Conservation (phyloP, 768 basidiomycete species). For the Suillus discolor region DNA sequence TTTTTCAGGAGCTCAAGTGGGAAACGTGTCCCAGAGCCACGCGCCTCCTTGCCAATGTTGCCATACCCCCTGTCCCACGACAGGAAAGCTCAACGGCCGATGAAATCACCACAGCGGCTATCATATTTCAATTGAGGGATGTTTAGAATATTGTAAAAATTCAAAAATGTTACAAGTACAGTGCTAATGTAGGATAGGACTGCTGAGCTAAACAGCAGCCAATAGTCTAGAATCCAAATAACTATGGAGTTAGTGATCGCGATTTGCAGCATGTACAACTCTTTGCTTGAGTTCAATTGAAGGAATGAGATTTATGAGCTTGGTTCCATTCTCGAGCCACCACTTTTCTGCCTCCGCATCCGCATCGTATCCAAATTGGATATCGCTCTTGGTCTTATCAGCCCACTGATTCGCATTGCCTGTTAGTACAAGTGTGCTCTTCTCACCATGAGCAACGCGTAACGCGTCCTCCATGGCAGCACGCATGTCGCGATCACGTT, state of each 20-base stretch:
- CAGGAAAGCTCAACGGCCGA: no score
- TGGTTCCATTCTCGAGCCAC: constrained; percentile 42
- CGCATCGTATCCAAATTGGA: constrained; percentile 57
- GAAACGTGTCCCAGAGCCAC: no score
- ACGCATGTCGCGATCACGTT: constrained; percentile 54
- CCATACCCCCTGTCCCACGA: no score
- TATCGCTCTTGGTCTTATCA: constrained; percentile 49
- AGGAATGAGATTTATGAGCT: constrained; percentile 10
- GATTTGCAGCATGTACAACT: background rate
- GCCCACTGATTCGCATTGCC: constrained; percentile 61
- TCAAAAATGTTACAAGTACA: no score
- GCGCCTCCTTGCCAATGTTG: no score
- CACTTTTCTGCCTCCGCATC: constrained; percentile 52
- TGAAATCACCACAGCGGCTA: no score
- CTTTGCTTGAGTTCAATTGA: background rate
- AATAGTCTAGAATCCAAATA: no score
- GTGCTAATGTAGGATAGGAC: no score
- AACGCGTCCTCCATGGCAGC: constrained; percentile 46
- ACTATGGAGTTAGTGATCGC: background rate
- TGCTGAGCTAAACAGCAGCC: no score
- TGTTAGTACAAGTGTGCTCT: constrained; percentile 12
- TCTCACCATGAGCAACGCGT: constrained; percentile 22
- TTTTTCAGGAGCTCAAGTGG: no score
- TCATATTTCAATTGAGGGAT: no score
- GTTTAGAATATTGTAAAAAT: no score